Conservation (phyloP, 495 filamentous ascomycete species). For the Penicillium subrubescens region DNA sequence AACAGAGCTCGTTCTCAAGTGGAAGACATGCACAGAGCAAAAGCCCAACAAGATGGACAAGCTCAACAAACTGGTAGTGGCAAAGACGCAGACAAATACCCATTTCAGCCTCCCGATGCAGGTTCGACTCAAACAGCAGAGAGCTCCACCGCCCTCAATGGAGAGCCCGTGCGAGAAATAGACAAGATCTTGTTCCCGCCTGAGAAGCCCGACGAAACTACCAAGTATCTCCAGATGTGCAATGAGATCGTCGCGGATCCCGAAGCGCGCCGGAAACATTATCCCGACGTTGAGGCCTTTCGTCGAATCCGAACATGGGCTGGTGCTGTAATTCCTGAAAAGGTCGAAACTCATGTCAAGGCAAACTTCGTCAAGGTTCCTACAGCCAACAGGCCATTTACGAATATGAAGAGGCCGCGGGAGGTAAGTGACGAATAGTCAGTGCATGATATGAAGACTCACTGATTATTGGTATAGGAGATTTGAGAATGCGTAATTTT, state of each 20-base stretch:
- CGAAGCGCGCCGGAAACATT: constrained; percentile 1
- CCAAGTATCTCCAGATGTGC: background rate
- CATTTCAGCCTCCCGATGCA: background rate
- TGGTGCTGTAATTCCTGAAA: background rate
- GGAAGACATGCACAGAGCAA: background rate
- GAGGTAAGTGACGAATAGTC: background rate
- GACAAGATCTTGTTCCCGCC: background rate
- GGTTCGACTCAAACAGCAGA: background rate
- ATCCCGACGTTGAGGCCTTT: constrained; percentile 10
- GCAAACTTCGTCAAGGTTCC: background rate
- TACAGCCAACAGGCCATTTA: background rate
- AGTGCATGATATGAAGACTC: background rate
- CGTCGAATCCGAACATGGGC: constrained; percentile 20
- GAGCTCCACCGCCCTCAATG: background rate
- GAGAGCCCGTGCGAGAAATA: background rate
- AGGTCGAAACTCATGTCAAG: background rate
- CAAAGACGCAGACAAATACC: background rate
- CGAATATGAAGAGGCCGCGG: background rate
- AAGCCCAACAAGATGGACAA: background rate
- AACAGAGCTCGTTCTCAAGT: background rate
- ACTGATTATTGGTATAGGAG: background rate
- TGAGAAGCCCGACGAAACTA: background rate
- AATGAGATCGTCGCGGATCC: background rate
- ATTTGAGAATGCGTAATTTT: background rate
- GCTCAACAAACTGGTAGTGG: background rate